Conservation (phyloP, 75 land plant species). For the Pinus albicaulis region DNA sequence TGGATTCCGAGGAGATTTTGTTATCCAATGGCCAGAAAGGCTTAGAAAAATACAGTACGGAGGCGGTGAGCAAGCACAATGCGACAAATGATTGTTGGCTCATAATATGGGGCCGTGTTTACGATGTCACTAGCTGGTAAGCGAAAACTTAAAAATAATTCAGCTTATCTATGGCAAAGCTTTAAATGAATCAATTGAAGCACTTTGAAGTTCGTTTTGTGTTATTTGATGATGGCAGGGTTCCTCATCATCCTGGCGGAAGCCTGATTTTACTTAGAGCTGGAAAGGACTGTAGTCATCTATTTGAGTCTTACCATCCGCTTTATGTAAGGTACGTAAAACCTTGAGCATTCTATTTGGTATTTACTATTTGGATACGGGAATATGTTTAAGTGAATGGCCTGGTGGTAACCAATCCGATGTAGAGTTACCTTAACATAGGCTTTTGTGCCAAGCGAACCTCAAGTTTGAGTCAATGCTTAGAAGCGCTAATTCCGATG, state of each 20-base stretch:
- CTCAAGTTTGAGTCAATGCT: no score
- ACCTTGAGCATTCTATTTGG: no score
- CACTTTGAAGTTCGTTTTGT: no score
- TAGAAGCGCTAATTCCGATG: no score
- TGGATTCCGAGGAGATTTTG: background rate
- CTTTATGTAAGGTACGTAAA: conserved; percentile 41
- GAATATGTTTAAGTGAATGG: no score
- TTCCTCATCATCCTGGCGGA: conserved; percentile 50
- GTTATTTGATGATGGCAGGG: conserved; percentile 19
- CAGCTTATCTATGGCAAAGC: no score
- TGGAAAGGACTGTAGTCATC: conserved; percentile 48
- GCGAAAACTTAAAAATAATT: background rate
- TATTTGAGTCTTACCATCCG: conserved; percentile 55
- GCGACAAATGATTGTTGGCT: conserved; percentile 63
- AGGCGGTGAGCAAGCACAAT: conserved; percentile 47
- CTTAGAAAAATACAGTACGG: conserved; percentile 30
- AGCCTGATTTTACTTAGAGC: conserved; percentile 39
- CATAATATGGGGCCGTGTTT: conserved; percentile 54
- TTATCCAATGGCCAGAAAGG: background rate
- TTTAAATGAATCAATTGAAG: no score
- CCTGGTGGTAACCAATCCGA: no score
- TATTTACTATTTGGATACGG: no score
- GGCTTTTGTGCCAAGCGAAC: no score
- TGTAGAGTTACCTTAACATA: no score
- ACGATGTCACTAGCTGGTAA: conserved; percentile 16